Evolutionary conservation across 1,284 basidiomycete species (phyloP), one percentile per base, ranked within the genome.

Genomic region (Heliocybe sulcata): DNA sequence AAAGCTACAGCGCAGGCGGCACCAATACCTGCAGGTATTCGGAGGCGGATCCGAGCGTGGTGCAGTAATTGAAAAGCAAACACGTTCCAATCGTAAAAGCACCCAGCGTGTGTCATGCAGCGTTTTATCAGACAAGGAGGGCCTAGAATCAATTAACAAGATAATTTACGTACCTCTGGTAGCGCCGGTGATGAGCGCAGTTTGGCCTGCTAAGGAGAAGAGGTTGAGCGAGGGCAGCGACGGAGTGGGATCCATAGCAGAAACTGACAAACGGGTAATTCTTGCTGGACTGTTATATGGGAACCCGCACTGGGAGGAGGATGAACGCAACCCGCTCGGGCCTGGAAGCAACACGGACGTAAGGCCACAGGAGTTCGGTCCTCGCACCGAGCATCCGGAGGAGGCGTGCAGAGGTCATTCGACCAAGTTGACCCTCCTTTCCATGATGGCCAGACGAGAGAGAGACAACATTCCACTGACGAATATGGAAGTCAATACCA

Each of bases 1-100:
- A 91, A 76, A 20, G 87, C 88, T 35, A 88, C 65, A 1, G 86
- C 85, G 65, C 83, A 85, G 8, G 83, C 82, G 52, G 83, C 82
- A 53, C 87, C 87, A 62, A 90, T 91, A 49, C 87, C 85, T 87
- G 64, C 38, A 56, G 59, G 58, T 54, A 64, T 42, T 62, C 59
- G 55, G 59, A 51, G 54, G 27, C 53, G 55, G 42, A 48, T 54
- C 53, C 49, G 47, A 49, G 27, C 4, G 47, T 49, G 23, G 47
- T 49, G 27, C 6, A 31, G 29, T 11, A 26, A 49, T 49, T 20
- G 52, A 58, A 42, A 42, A 16, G 38, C 38, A 42, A 42, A 16
- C 38, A 42, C 38, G 38, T 42, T 42, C 16, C 16, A 20, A 16
- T 42, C 38, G 38, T 42, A 29, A 51, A 49, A 56, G 14, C 14